Evolutionary conservation across 2,329 filamentous ascomycete species (phyloP).

Genomic region (Teratosphaeria viscida): DNA sequence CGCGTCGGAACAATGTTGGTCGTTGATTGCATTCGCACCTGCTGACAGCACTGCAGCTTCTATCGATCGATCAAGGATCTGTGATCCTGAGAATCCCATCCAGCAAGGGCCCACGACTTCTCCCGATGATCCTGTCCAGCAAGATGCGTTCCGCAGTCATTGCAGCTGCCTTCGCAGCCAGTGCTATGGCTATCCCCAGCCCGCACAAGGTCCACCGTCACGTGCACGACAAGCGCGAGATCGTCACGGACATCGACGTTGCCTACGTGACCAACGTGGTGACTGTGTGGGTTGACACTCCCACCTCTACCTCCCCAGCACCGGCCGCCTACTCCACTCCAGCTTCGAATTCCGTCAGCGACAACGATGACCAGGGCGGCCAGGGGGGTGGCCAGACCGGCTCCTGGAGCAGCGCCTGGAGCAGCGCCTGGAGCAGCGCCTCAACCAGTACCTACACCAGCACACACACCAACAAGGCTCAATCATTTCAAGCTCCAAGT

Average conservation of each 20-base stretch:
- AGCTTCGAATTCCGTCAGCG: neutral
- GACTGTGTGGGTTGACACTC: slow-evolving; percentile 22
- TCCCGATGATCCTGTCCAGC: slow-evolving; percentile 12
- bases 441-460: slow-evolving; percentile 1
- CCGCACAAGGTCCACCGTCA: slow-evolving; percentile 17
- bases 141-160: slow-evolving; percentile 27
- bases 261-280: slow-evolving; percentile 26
- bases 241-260: slow-evolving; percentile 17
- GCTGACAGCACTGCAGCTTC: neutral
- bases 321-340: slow-evolving; percentile 1
- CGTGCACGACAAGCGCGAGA: slow-evolving; percentile 18
- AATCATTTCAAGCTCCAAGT: slow-evolving; percentile 1
- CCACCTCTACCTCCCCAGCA: neutral
- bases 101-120: neutral
- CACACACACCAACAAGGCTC: slow-evolving; percentile 4
- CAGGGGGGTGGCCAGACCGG: neutral
- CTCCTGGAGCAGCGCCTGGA: neutral
- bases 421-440: neutral
- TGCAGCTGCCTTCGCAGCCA: slow-evolving; percentile 27
- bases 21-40: neutral
- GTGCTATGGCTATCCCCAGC: slow-evolving; percentile 26
- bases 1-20: neutral
- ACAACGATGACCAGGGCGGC: neutral
- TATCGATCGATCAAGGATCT: slow-evolving; percentile 9
- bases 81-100: slow-evolving; percentile 7